phyloP scores from a whole-genome alignment of 306 rosid species.

The Myrica gale region DNA sequence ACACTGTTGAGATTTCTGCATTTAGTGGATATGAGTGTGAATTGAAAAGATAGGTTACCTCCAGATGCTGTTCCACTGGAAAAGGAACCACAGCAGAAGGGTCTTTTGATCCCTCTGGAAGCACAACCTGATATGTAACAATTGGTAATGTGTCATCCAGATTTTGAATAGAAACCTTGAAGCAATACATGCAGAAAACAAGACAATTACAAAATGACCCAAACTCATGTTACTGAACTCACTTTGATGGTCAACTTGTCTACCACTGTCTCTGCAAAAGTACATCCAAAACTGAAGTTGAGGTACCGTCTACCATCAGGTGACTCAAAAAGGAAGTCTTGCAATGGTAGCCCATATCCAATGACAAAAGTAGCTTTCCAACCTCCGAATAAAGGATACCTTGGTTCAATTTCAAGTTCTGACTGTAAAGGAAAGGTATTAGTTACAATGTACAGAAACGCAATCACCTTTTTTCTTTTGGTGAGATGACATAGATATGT shows the following conservation, averaged over 20 bases:
- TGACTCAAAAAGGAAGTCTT: conserved; percentile 93
- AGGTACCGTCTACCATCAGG: conserved; percentile 90
- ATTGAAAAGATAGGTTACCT: conserved; percentile 48
- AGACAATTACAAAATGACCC: conserved; percentile 13
- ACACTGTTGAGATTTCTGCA: conserved; percentile 11
- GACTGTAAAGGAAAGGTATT: conserved; percentile 58
- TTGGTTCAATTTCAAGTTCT: conserved; percentile 93
- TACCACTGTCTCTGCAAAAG: conserved; percentile 73
- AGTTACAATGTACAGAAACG: conserved; percentile 15
- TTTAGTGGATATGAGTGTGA: not conserved
- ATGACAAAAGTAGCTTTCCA: conserved; percentile 91
- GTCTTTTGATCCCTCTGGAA: conserved; percentile 90
- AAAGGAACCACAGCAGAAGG: conserved; percentile 74
- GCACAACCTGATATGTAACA: conserved; percentile 64
- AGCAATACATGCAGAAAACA: conserved; percentile 14
- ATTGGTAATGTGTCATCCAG: conserved; percentile 23
- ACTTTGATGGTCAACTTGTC: conserved; percentile 83
- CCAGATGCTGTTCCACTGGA: conserved; percentile 68
- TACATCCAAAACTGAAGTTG: conserved; percentile 93
- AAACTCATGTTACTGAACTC: conserved; percentile 34
- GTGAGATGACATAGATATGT: not conserved
- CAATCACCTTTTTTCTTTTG: not conserved
- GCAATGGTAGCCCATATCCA: conserved; percentile 87
- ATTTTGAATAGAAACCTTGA: conserved; percentile 16
- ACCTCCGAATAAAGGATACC: conserved; percentile 97